Conservation (phyloP, 352 stramenopile genomes). For the Pythium phragmitis region DNA sequence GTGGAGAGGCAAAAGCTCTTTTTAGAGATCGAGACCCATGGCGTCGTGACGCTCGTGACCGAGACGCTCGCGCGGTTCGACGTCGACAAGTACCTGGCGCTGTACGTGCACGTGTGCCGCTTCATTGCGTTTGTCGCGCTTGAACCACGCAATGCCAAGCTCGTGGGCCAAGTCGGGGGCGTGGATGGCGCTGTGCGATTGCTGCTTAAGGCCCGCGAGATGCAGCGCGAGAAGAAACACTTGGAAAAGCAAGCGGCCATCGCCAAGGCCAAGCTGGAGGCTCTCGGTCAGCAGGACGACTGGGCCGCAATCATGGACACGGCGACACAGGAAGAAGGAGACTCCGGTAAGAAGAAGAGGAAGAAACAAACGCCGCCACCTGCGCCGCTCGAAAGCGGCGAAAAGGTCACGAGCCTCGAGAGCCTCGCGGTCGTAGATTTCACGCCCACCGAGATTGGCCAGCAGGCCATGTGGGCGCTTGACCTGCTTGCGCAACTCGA, state of each 20-base stretch:
- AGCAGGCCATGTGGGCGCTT: constrained; percentile 73
- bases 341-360: neutral
- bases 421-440: constrained; percentile 60
- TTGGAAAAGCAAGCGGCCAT: constrained; percentile 30
- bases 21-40: constrained; percentile 41
- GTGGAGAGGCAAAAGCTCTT: constrained; percentile 32
- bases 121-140: constrained; percentile 62
- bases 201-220: constrained; percentile 55
- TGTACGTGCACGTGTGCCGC: constrained; percentile 62
- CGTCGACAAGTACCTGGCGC: no score
- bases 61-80: constrained; percentile 51
- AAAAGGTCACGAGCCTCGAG: constrained; percentile 35
- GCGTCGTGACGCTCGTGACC: constrained; percentile 36
- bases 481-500: constrained; percentile 61
- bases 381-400: constrained; percentile 29
- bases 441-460: constrained; percentile 59
- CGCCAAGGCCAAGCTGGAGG: constrained; percentile 28
- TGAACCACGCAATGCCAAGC: constrained; percentile 56
- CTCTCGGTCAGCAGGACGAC: constrained; percentile 34
- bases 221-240: constrained; percentile 49
- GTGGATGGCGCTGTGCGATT: constrained; percentile 61
- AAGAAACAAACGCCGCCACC: constrained; percentile 18
- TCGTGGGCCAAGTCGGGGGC: constrained; percentile 55
- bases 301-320: constrained; percentile 42
- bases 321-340: constrained; percentile 14